Base-by-base conservation (phyloP, 495 filamentous ascomycete genomes). In the Staphylotrichum tortipilum region DNA sequence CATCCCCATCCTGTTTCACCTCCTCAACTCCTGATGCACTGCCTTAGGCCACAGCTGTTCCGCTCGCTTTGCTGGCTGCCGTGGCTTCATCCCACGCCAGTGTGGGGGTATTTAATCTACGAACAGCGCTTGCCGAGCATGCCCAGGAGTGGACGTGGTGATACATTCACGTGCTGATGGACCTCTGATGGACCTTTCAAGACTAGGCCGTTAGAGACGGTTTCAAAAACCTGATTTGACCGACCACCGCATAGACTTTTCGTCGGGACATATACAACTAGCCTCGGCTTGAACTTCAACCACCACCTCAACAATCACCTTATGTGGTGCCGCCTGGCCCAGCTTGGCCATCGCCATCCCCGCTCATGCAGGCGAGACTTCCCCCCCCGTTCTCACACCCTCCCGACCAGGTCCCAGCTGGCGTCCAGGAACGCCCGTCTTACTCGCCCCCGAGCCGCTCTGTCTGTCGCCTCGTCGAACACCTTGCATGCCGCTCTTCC, bases 311-410 rank as follows among this genome's bases (percentile, higher is more conserved):
- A 90, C 94, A 83, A 68, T 78, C 21, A 88, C 85, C 0, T 94
- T 95, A 59, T 73, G 85, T 51, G 77, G 63, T 9, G 84, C 86
- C 14, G 67, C 82, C 1, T 82, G 84, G 42, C 80, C 84, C 4
- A 70, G 95, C 17, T 61, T 94, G 2, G 58, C 90, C 26, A 75
- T 86, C 53, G 75, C 77, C 1, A 88, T 88, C 52, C 71, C 94
- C 29, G 90, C 94, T 62, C 78, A 94, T 39, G 84, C 89, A 44
- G 89, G 89, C 21, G 95, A 95, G 51, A 95, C 89, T 0, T 89
- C 83, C 4, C 95, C 94, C 56, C 89, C 89, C 1, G 85, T 88
- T 58, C 86, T 91, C 79, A 91, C 52, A 74, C 85, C 49, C 91
- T 95, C 34, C 95, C 89, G 87, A 50, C 79, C 4, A 53, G 69